Conservation (phyloP, 2,329 filamentous ascomycete species). For the Trichoderma sp. region DNA sequence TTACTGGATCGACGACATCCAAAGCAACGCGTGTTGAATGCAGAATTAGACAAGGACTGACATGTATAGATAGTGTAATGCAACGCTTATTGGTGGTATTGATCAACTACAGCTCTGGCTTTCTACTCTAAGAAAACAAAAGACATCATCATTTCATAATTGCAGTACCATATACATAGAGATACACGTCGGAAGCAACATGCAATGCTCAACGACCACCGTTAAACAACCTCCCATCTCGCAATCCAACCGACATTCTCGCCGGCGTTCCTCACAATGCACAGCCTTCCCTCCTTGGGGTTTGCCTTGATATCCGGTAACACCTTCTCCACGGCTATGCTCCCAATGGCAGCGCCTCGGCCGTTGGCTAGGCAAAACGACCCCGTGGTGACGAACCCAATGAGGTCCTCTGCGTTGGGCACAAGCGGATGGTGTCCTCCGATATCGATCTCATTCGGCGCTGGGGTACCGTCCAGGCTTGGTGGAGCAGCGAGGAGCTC, state of each 20-base stretch:
- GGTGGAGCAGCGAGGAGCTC: conserved; percentile 46
- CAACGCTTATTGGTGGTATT: neutral
- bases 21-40: neutral
- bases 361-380: conserved; percentile 80
- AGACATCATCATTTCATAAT: neutral
- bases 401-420: conserved; percentile 73
- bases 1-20: neutral
- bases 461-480: conserved; percentile 32
- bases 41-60: too few species aligned
- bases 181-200: too few species aligned
- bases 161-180: neutral
- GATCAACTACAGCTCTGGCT: neutral
- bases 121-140: neutral
- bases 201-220: neutral
- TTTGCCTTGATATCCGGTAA: conserved; percentile 37
- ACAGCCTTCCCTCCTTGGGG: conserved; percentile 55
- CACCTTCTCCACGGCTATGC: conserved; percentile 62
- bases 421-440: conserved; percentile 64
- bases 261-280: conserved; percentile 81
- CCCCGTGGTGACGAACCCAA: conserved; percentile 89
- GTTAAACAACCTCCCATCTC: conserved; percentile 68
- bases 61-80: neutral
- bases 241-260: conserved; percentile 77
- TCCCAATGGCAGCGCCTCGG: conserved; percentile 73
- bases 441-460: conserved; percentile 42